Percentiles rank a stretch among this genome's conserved stretches.
phyloP scores from a whole-genome alignment of 2,329 filamentous ascomycete species.

The Thelonectria olida region DNA sequence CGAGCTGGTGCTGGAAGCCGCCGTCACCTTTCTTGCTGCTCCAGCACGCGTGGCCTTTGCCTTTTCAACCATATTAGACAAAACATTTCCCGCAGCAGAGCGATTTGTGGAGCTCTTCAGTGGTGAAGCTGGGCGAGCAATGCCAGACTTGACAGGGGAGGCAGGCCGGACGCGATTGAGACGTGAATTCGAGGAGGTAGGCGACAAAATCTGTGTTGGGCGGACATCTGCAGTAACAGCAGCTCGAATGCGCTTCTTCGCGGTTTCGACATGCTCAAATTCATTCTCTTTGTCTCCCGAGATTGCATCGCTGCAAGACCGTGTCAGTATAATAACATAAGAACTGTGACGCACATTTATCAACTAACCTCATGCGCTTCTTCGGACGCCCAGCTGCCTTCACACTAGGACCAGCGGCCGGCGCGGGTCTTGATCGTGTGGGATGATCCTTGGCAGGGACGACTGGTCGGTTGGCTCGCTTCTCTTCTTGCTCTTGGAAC shows the following conservation, averaged over 20 bases:
- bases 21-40: constrained; percentile 56
- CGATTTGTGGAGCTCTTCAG: constrained; percentile 61
- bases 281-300: constrained; percentile 82
- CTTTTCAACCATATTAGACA: constrained; percentile 69
- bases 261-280: constrained; percentile 64
- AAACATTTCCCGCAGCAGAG: constrained; percentile 52
- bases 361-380: constrained; percentile 63
- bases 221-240: constrained; percentile 53
- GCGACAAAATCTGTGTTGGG: constrained; percentile 76
- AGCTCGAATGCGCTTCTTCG: constrained; percentile 72
- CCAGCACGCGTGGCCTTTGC: constrained; percentile 64
- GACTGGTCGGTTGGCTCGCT: constrained; percentile 53
- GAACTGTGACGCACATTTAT: background rate
- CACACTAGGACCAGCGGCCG: constrained; percentile 31
- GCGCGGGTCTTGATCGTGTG: constrained; percentile 46
- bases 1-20: constrained; percentile 54
- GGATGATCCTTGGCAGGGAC: constrained; percentile 61
- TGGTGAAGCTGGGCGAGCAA: constrained; percentile 69
- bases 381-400: constrained; percentile 42
- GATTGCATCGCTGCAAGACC: constrained; percentile 67
- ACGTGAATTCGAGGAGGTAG: constrained; percentile 83
- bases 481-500: constrained; percentile 56
- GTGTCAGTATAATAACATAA: constrained; percentile 35
- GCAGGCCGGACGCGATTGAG: constrained; percentile 59
- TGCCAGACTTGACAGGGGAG: constrained; percentile 66